Conservation (phyloP, 305 asterid species). For the Solanum chacoense region DNA sequence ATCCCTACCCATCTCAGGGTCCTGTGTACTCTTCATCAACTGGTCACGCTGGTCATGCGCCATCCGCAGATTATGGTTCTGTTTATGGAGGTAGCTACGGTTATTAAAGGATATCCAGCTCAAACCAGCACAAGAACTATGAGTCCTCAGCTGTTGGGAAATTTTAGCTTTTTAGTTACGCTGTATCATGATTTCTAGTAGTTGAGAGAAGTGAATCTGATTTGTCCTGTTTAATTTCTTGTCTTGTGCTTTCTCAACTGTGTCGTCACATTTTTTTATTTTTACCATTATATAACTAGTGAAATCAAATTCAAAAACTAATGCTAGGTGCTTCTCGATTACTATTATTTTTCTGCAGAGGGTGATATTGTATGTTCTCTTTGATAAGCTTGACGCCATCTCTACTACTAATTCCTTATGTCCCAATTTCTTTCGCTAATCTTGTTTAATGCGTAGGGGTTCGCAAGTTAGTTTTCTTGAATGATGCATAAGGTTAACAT, state of each 20-base stretch:
- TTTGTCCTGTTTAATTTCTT: neutral
- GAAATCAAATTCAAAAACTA: neutral
- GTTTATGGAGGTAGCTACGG: slow-evolving; percentile 42
- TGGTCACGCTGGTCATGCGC: slow-evolving; percentile 31
- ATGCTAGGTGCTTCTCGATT: neutral
- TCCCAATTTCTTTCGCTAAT: neutral
- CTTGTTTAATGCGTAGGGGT: neutral
- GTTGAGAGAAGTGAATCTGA: neutral
- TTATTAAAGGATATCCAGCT: slow-evolving; percentile 18
- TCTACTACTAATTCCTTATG: neutral
- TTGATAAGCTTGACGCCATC: neutral
- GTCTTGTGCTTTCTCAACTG: neutral
- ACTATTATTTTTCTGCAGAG: neutral
- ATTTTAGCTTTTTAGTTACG: neutral
- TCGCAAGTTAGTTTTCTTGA: neutral
- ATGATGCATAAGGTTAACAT: neutral
- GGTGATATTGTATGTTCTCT: neutral
- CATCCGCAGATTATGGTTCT: slow-evolving; percentile 40
- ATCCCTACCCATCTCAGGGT: slow-evolving; percentile 35
- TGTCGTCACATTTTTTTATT: neutral
- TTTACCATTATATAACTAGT: neutral
- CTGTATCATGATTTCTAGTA: neutral
- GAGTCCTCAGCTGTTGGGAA: neutral
- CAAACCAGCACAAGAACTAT: neutral
- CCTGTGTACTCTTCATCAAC: slow-evolving; percentile 28